Evolutionary conservation across 208 protist genomes (phyloP).

Genomic region (Trichomonas vaginalis): DNA sequence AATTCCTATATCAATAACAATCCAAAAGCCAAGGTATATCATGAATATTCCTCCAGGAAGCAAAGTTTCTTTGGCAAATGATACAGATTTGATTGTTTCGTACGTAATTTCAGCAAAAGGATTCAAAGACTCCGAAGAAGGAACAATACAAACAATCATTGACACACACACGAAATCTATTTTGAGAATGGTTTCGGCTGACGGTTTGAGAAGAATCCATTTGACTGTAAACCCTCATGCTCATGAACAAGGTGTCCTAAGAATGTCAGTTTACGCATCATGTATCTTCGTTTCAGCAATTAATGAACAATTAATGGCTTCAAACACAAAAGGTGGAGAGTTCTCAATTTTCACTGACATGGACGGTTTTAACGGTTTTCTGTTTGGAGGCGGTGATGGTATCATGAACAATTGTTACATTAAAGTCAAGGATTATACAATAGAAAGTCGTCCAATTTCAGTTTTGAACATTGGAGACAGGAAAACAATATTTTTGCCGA

Average conservation of each 20-base stretch:
- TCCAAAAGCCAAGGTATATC: background rate
- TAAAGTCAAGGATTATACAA: background rate
- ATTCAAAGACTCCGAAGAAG: background rate
- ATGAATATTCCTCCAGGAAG: background rate
- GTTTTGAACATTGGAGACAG: background rate
- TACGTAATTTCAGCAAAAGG: background rate
- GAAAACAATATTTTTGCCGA: background rate
- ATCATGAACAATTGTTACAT: background rate
- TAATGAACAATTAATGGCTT: background rate
- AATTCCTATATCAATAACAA: background rate
- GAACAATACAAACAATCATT: background rate
- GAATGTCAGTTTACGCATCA: background rate
- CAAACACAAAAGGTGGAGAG: background rate
- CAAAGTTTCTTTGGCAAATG: background rate
- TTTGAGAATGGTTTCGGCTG: background rate
- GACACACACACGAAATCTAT: background rate
- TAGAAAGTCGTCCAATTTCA: background rate
- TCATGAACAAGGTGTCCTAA: background rate
- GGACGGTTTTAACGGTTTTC: background rate
- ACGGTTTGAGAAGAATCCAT: background rate
- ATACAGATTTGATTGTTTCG: background rate
- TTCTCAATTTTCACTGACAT: background rate
- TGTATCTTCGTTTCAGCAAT: background rate
- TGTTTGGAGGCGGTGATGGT: background rate
- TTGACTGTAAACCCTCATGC: background rate